Evolutionary conservation across 495 filamentous ascomycete genomes (phyloP).

Genomic region (Viridothelium virens): DNA sequence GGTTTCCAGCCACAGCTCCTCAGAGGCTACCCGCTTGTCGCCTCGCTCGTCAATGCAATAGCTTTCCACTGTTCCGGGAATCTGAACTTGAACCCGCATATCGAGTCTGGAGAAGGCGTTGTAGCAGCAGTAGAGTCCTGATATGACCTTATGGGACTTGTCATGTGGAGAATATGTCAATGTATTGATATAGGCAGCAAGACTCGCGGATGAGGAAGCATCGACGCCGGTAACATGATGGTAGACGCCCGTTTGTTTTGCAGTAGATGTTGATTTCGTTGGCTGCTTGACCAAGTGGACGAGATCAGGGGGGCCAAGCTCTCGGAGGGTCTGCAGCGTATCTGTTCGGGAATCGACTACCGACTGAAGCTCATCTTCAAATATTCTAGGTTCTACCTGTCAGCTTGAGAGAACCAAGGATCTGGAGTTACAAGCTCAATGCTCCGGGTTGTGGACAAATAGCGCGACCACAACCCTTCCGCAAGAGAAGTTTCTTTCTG

Average conservation of each 20-base stretch:
- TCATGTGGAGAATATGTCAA: conserved; percentile 81
- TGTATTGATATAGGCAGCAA: conserved; percentile 97
- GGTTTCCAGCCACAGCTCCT: conserved; percentile 92
- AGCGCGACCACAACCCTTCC: neutral
- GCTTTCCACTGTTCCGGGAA: conserved; percentile 88
- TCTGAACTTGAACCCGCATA: conserved; percentile 96
- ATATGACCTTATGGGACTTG: conserved; percentile 82
- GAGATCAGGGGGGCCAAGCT: conserved; percentile 90
- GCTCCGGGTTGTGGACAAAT: neutral
- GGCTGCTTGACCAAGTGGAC: conserved; percentile 91
- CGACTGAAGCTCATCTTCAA: conserved; percentile 81
- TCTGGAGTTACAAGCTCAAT: neutral
- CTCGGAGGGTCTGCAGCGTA: conserved; percentile 69
- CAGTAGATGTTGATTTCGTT: conserved; percentile 47
- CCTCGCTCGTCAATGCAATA: conserved; percentile 96
- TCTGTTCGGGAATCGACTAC: conserved; percentile 87
- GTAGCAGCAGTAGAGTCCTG: conserved; percentile 96
- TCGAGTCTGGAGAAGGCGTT: conserved; percentile 98
- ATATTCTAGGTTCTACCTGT: conserved; percentile 52
- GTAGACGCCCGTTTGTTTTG: conserved; percentile 71
- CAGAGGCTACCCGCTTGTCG: conserved; percentile 83
- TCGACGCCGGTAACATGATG: conserved; percentile 98
- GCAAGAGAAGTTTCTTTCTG: conserved; percentile 2
- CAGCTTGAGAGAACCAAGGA: neutral
- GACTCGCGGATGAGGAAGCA: conserved; percentile 90